Percentiles rank a stretch among this genome's conserved stretches.
These are phyloP conservation scores for Fragilaria radians DNA, from an alignment of 108 stramenopile species.

Conservation along the genomic window DNA sequence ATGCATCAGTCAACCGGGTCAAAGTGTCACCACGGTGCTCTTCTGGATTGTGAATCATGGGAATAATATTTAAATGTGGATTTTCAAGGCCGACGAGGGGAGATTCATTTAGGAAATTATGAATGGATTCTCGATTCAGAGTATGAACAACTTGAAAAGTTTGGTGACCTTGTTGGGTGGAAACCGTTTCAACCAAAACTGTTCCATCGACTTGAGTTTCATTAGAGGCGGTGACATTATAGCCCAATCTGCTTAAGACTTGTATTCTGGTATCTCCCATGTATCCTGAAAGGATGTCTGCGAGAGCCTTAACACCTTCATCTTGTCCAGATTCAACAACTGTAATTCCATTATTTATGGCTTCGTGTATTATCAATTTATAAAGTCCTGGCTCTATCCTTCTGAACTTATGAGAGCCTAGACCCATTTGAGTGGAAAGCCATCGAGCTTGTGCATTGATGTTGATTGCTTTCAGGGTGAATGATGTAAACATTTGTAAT, in stretches of 20 bases:
- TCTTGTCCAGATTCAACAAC: slow-evolving; percentile 44
- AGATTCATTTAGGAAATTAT: slow-evolving; percentile 37
- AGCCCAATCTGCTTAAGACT: too few relatives aligned
- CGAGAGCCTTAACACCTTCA: slow-evolving; percentile 41
- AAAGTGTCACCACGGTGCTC: slow-evolving; percentile 43
- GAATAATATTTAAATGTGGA: slow-evolving; percentile 29
- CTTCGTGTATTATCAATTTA: slow-evolving; percentile 23
- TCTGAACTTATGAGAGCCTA: slow-evolving; percentile 1
- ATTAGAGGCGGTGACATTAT: too few relatives aligned
- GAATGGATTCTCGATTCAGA: slow-evolving; percentile 35
- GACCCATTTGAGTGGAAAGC: not conserved
- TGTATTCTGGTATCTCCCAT: too few relatives aligned
- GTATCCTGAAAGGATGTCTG: slow-evolving; percentile 19
- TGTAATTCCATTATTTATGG: slow-evolving; percentile 20
- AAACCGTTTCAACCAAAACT: too few relatives aligned
- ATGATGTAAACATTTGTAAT: too few relatives aligned
- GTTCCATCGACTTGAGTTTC: too few relatives aligned
- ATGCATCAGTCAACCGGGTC: slow-evolving; percentile 46
- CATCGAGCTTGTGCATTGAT: too few relatives aligned
- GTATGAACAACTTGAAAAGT: slow-evolving; percentile 41
- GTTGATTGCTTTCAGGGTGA: too few relatives aligned
- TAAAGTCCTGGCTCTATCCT: slow-evolving; percentile 6
- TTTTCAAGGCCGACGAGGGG: slow-evolving; percentile 27
- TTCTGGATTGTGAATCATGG: slow-evolving; percentile 67
- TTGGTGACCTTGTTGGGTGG: too few relatives aligned